These are phyloP conservation scores for Auricularia sp. DNA, from an alignment of 768 basidiomycete species.

Conservation along the genomic window DNA sequence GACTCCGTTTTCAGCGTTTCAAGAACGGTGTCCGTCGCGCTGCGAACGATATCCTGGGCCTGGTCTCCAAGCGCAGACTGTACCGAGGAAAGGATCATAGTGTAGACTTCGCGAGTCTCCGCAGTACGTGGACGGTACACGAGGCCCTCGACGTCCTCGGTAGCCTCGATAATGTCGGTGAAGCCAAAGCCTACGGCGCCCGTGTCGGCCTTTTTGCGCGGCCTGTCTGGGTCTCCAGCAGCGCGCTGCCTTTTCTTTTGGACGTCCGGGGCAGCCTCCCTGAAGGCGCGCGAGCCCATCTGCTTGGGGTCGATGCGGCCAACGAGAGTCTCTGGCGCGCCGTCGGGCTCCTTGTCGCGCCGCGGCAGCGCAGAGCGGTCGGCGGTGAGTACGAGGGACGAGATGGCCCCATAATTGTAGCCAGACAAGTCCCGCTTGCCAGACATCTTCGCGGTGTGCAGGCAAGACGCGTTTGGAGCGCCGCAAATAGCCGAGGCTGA, in stretches of 20 bases:
- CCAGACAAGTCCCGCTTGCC: constrained; percentile 73
- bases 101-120: constrained; percentile 91
- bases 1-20: constrained; percentile 81
- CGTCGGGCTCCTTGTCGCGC: constrained; percentile 93
- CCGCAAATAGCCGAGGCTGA: background rate
- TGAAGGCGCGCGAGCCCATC: constrained; percentile 86
- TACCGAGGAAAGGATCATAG: constrained; percentile 75
- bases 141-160: constrained; percentile 85
- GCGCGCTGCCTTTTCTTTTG: constrained; percentile 81
- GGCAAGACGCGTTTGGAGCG: background rate
- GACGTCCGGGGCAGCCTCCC: constrained; percentile 75
- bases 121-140: constrained; percentile 87
- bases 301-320: constrained; percentile 82
- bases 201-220: constrained; percentile 48
- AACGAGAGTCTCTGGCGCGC: constrained; percentile 84
- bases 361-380: constrained; percentile 71
- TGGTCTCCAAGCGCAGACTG: constrained; percentile 85
- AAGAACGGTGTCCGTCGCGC: constrained; percentile 86
- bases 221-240: constrained; percentile 41
- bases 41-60: constrained; percentile 90
- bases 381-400: constrained; percentile 89
- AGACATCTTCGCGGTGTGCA: constrained; percentile 1
- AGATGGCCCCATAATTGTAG: constrained; percentile 95
- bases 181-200: constrained; percentile 46
- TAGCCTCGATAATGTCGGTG: constrained; percentile 87